phyloP scores from a whole-genome alignment of 106 monocot species.

The Iris macrosiphon region DNA sequence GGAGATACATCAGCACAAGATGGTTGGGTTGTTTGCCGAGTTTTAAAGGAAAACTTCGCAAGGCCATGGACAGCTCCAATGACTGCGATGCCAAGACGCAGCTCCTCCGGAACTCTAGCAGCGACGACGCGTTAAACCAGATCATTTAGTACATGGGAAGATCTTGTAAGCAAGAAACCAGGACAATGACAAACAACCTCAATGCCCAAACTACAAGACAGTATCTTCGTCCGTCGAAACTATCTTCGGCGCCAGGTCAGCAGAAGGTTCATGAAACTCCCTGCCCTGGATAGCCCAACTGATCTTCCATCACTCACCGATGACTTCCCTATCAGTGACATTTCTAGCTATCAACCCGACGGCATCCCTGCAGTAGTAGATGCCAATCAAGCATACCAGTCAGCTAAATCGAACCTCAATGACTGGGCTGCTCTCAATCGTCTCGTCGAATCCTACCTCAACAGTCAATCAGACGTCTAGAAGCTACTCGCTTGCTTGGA shows the following conservation, averaged over 20 bases:
- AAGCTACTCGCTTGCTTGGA: constrained; percentile 27
- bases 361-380: constrained; percentile 13
- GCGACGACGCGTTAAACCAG: constrained; percentile 70
- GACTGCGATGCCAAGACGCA: constrained; percentile 15
- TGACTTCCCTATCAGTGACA: constrained; percentile 1
- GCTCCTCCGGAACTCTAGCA: constrained; percentile 18
- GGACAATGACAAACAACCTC: background rate
- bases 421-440: constrained; percentile 77
- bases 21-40: constrained; percentile 97
- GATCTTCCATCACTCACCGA: background rate
- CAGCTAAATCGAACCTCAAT: constrained; percentile 9
- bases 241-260: constrained; percentile 13
- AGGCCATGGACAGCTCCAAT: constrained; percentile 32
- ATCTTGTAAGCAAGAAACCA: constrained; percentile 64
- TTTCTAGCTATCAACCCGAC: constrained; percentile 13
- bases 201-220: background rate
- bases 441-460: constrained; percentile 67
- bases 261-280: constrained; percentile 66
- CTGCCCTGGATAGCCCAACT: constrained; percentile 57
- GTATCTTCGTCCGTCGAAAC: constrained; percentile 28
- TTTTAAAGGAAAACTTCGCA: constrained; percentile 93
- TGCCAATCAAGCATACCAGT: too few relatives aligned
- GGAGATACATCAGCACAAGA: constrained; percentile 44
- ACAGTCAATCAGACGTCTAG: constrained; percentile 36
- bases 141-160: constrained; percentile 73